phyloP scores from a whole-genome alignment of 2,329 filamentous ascomycete species.

The Fusarium tuaranense region DNA sequence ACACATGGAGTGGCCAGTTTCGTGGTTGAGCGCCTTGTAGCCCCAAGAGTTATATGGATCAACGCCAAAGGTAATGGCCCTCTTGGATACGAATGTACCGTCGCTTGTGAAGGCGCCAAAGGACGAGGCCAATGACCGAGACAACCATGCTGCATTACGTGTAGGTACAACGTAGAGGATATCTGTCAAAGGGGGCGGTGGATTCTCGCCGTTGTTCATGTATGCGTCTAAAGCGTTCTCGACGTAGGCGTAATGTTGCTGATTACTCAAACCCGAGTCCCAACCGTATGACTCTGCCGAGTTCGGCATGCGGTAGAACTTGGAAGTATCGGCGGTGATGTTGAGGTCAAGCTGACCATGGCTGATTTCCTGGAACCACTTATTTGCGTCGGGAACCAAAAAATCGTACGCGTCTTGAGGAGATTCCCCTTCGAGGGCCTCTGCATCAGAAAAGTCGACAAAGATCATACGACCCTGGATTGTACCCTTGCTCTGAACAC shows the following conservation, averaged over 20 bases:
- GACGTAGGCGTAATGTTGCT: slow-evolving; percentile 20
- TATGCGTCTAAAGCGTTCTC: slow-evolving; percentile 31
- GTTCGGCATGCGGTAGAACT: slow-evolving; percentile 45
- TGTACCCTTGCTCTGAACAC: slow-evolving; percentile 47
- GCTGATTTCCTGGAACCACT: slow-evolving; percentile 43
- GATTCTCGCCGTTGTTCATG: background rate
- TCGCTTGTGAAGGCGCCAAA: slow-evolving; percentile 15
- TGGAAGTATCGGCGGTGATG: slow-evolving; percentile 35
- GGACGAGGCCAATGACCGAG: background rate
- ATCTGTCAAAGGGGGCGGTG: slow-evolving; percentile 14
- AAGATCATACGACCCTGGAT: slow-evolving; percentile 51
- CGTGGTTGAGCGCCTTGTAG: slow-evolving; percentile 52
- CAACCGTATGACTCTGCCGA: slow-evolving; percentile 41
- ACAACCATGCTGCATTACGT: slow-evolving; percentile 12
- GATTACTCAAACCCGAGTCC: slow-evolving; percentile 12
- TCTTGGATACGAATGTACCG: slow-evolving; percentile 22
- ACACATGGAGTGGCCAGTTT: slow-evolving; percentile 54
- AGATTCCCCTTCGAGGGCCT: slow-evolving; percentile 33
- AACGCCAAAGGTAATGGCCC: slow-evolving; percentile 47
- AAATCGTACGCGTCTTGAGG: slow-evolving; percentile 38
- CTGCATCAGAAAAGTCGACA: slow-evolving; percentile 49
- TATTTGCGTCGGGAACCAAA: slow-evolving; percentile 15
- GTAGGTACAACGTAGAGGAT: slow-evolving; percentile 32
- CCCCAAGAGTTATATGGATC: slow-evolving; percentile 49
- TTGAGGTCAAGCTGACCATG: slow-evolving; percentile 38